These are phyloP conservation scores for Fomitopsis betulina DNA, from an alignment of 1,284 basidiomycete genomes.

Conservation along the genomic window DNA sequence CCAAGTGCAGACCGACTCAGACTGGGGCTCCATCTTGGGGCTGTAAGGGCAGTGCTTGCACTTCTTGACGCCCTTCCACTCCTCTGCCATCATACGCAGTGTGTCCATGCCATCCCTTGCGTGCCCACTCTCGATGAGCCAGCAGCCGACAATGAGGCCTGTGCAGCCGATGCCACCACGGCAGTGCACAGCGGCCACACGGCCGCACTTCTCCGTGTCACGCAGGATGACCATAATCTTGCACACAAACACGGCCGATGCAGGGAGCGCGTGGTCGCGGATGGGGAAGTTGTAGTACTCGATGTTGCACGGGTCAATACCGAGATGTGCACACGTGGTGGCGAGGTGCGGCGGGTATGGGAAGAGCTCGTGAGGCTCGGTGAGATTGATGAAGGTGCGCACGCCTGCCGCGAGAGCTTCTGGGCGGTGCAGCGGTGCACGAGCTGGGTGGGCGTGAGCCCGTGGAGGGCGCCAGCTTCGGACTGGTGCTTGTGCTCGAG, in stretches of 20 bases:
- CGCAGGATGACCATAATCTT: slow-evolving; percentile 50
- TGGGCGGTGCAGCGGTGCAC: slow-evolving; percentile 36
- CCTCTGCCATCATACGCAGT: slow-evolving; percentile 53
- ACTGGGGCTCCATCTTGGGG: slow-evolving; percentile 75
- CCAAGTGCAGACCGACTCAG: slow-evolving; percentile 63
- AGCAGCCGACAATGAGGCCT: slow-evolving; percentile 72
- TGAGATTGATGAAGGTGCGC: slow-evolving; percentile 76
- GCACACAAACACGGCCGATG: slow-evolving; percentile 49
- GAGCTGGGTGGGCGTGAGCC: slow-evolving; percentile 30
- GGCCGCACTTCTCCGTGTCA: slow-evolving; percentile 50
- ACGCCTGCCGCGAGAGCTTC: slow-evolving; percentile 67
- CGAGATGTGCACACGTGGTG: slow-evolving; percentile 45
- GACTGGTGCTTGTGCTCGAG: slow-evolving; percentile 5
- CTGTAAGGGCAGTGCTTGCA: slow-evolving; percentile 66
- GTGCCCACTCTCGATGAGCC: slow-evolving; percentile 63
- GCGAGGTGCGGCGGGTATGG: slow-evolving; percentile 58
- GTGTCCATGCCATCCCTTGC: slow-evolving; percentile 61
- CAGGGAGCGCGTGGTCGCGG: slow-evolving; percentile 60
- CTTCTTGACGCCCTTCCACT: slow-evolving; percentile 74
- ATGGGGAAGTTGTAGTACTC: slow-evolving; percentile 76
- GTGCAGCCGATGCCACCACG: slow-evolving; percentile 74
- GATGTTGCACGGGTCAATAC: slow-evolving; percentile 47
- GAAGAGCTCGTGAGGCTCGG: slow-evolving; percentile 64
- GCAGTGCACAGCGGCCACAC: slow-evolving; percentile 67
- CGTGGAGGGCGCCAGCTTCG: slow-evolving; percentile 10